Evolutionary conservation across 1,139 yeast genomes (phyloP).

Genomic region (Sugiyamaella neomexicana): DNA sequence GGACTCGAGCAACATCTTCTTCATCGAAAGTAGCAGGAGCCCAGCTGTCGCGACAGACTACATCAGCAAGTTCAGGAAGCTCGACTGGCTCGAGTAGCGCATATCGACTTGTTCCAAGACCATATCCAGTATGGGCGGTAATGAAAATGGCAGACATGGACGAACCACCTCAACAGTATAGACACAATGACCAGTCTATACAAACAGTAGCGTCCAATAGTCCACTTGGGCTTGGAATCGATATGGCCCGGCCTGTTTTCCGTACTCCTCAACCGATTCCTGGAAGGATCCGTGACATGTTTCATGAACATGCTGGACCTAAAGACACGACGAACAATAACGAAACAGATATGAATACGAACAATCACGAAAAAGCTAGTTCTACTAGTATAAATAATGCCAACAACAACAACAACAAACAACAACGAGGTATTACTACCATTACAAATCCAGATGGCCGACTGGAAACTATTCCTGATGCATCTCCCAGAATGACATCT

Average conservation of each 20-base stretch:
- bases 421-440: no score
- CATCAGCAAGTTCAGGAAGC: background rate
- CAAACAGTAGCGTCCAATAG: background rate
- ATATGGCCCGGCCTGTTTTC: conserved; percentile 2
- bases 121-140: conserved; percentile 31
- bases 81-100: background rate
- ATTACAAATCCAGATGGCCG: background rate
- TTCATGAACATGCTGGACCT: no score
- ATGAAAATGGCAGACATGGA: conserved; percentile 10
- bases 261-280: conserved; percentile 3
- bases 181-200: background rate
- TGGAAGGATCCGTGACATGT: background rate
- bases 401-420: background rate
- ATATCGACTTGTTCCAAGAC: conserved; percentile 28
- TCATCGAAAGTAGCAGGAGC: background rate
- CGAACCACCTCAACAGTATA: background rate
- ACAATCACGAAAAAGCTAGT: background rate
- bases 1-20: background rate
- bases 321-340: no score
- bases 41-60: background rate
- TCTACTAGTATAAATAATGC: background rate
- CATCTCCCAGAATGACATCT: background rate
- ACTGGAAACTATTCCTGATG: background rate
- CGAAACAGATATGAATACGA: background rate
- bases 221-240: background rate